Percentiles rank a stretch among this genome's conserved stretches.
These are phyloP conservation scores for Neurospora terricola DNA, from an alignment of 495 filamentous ascomycete species.

Conservation along the genomic window DNA sequence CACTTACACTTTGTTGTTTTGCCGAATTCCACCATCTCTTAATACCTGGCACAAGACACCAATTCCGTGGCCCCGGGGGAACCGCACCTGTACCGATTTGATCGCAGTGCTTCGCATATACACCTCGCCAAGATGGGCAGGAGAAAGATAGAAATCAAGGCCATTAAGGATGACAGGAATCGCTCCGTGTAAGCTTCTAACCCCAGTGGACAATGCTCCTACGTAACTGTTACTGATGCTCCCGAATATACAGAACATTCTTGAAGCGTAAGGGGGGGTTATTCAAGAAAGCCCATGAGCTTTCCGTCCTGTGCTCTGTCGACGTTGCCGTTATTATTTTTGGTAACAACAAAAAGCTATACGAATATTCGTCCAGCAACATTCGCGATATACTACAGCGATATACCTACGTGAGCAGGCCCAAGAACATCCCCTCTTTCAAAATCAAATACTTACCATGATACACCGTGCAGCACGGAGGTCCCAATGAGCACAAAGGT, in stretches of 20 bases:
- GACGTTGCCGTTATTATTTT: constrained; percentile 99
- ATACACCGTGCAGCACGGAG: constrained; percentile 57
- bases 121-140: constrained; percentile 44
- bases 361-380: constrained; percentile 91
- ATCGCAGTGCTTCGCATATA: not conserved
- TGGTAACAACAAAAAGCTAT: constrained; percentile 94
- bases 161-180: constrained; percentile 98
- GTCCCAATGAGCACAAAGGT: constrained; percentile 91
- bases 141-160: constrained; percentile 95
- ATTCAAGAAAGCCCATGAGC: constrained; percentile 99
- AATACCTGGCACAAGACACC: not conserved
- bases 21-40: not conserved
- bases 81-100: not conserved
- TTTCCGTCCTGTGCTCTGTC: constrained; percentile 94
- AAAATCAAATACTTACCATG: constrained; percentile 19
- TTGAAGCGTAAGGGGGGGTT: constrained; percentile 96
- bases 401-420: constrained; percentile 73
- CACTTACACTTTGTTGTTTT: not conserved
- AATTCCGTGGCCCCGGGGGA: not conserved
- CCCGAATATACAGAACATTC: constrained; percentile 67
- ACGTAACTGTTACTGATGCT: constrained; percentile 77
- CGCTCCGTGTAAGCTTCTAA: constrained; percentile 79
- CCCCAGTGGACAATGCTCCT: constrained; percentile 69
- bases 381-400: constrained; percentile 80
- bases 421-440: constrained; percentile 1